A percentile compares a stretch with the other conserved stretches of the same genome.
Conservation (phyloP, 768 basidiomycete species). For the Russula sp. region DNA sequence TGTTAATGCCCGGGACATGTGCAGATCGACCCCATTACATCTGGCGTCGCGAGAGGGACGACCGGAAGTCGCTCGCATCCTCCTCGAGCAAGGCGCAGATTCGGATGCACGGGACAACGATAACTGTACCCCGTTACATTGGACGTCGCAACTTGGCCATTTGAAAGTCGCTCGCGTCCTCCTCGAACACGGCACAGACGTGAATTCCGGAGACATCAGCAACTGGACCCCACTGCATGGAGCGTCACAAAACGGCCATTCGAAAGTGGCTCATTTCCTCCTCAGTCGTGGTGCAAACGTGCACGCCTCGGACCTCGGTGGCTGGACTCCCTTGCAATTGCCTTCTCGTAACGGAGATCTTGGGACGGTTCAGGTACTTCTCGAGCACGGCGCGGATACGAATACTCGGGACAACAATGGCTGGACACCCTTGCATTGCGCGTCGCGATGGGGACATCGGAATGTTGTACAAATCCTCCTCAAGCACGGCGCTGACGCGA, state of each 20-base stretch:
- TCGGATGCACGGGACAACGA: neutral
- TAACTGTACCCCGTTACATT: neutral
- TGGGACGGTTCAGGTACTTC: neutral
- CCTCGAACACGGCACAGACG: neutral
- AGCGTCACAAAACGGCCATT: neutral
- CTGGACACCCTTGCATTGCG: neutral
- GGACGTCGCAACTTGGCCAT: neutral
- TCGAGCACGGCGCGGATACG: neutral
- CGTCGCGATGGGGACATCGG: neutral
- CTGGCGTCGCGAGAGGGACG: neutral
- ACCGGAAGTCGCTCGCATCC: neutral
- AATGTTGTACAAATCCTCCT: neutral
- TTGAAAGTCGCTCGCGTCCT: neutral
- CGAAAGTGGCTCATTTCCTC: neutral
- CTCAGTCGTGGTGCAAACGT: neutral
- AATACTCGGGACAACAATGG: neutral
- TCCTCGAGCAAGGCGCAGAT: neutral
- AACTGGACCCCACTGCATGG: constrained; percentile 1
- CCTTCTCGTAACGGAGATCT: neutral
- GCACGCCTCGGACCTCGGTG: neutral
- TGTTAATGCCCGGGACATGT: neutral
- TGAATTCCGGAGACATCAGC: neutral
- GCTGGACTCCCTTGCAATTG: neutral
- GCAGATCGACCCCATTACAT: neutral
- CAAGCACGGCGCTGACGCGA: neutral